phyloP scores from a whole-genome alignment of 2,329 filamentous ascomycete genomes.

The Bipolaris zeicola region DNA sequence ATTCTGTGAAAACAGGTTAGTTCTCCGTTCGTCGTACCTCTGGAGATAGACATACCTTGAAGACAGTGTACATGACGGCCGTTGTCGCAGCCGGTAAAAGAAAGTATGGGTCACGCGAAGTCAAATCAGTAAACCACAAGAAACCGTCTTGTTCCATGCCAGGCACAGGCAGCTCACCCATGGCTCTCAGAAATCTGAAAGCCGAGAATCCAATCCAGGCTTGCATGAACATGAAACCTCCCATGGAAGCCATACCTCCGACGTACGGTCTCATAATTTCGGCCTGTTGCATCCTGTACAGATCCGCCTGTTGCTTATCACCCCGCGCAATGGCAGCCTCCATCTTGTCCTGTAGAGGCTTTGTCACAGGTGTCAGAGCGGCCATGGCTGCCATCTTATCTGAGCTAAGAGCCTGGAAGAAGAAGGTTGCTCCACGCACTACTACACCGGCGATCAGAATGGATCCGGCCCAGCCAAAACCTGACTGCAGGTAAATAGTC shows the following conservation, averaged over 20 bases:
- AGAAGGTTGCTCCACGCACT: constrained; percentile 68
- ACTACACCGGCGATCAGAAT: constrained; percentile 69
- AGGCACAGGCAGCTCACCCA: constrained; percentile 80
- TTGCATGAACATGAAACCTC: constrained; percentile 64
- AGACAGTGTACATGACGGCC: constrained; percentile 60
- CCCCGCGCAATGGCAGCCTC: constrained; percentile 49
- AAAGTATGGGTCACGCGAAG: constrained; percentile 75
- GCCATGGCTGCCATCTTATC: constrained; percentile 68
- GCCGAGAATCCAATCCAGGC: constrained; percentile 78
- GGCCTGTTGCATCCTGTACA: constrained; percentile 55
- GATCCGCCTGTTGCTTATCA: constrained; percentile 50
- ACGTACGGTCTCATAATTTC: constrained; percentile 54
- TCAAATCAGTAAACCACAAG: constrained; percentile 81
- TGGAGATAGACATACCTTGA: constrained; percentile 59
- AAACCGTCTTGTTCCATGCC: constrained; percentile 72
- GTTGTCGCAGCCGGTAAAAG: constrained; percentile 71
- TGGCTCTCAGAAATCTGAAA: constrained; percentile 76
- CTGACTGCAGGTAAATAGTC: constrained; percentile 76
- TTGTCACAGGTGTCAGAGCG: constrained; percentile 62
- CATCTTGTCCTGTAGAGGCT: constrained; percentile 64
- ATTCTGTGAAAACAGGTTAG: constrained; percentile 41
- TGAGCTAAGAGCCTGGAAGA: constrained; percentile 64
- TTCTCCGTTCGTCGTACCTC: constrained; percentile 5
- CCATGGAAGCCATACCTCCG: constrained; percentile 39
- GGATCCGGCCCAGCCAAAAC: constrained; percentile 81